These are phyloP conservation scores for Hypoxylon sp. DNA, from an alignment of 2,329 filamentous ascomycete species.

Conservation along the genomic window DNA sequence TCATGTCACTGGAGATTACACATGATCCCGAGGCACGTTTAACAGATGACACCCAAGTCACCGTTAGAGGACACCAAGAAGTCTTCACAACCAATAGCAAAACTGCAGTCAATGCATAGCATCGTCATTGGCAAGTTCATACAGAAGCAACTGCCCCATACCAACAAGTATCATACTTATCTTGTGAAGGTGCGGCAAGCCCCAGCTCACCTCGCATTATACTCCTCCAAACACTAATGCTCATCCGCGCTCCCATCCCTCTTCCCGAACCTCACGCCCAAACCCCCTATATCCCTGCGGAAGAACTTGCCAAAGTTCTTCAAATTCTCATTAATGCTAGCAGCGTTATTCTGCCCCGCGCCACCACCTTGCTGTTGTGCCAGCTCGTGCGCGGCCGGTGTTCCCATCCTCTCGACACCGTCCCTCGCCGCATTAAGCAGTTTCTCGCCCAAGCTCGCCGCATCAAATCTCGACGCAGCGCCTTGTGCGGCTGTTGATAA, in stretches of 20 bases:
- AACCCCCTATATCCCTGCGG: conserved; percentile 83
- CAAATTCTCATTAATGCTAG: conserved; percentile 90
- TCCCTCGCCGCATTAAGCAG: conserved; percentile 90
- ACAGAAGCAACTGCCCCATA: not conserved
- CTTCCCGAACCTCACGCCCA: conserved; percentile 81
- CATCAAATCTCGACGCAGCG: conserved; percentile 75
- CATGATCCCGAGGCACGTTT: not conserved
- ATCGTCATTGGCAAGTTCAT: not conserved
- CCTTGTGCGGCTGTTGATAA: conserved; percentile 53
- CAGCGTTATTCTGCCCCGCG: conserved; percentile 62
- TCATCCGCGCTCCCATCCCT: conserved; percentile 61
- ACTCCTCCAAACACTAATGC: conserved; percentile 10
- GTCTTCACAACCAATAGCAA: not conserved
- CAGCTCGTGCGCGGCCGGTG: conserved; percentile 57
- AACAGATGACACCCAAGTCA: not conserved
- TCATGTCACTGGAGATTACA: not conserved
- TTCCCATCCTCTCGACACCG: conserved; percentile 83
- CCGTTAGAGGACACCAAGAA: not conserved
- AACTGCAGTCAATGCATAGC: not conserved
- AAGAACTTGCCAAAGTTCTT: conserved; percentile 98
- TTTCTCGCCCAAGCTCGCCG: conserved; percentile 86
- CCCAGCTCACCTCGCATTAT: conserved; percentile 1
- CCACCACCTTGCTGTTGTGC: conserved; percentile 52
- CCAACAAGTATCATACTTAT: not conserved
- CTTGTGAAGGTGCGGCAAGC: not conserved